Evolutionary conservation across 1,284 basidiomycete genomes (phyloP).

Genomic region (Inonotus hispidus): DNA sequence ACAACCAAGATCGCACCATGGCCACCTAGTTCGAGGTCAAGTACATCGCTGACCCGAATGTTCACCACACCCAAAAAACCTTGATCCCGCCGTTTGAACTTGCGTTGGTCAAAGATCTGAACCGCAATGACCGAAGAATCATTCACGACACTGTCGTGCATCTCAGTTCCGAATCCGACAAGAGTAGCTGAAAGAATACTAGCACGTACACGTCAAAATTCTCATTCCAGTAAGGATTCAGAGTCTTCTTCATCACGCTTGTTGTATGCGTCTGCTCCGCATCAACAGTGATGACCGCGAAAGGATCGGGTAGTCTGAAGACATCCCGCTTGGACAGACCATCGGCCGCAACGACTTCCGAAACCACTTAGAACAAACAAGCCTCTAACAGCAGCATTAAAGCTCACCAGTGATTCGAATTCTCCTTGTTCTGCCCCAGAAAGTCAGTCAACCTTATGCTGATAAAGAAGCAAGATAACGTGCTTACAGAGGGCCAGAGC

Average conservation of each 20-base stretch:
- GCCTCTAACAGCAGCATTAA: background rate
- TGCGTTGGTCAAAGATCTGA: constrained; percentile 96
- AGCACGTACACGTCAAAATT: constrained; percentile 76
- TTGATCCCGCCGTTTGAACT: constrained; percentile 94
- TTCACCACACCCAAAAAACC: constrained; percentile 95
- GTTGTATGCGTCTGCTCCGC: constrained; percentile 93
- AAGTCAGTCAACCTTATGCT: background rate
- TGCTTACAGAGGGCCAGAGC: constrained; percentile 15
- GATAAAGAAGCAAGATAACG: constrained; percentile 16
- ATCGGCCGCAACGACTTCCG: constrained; percentile 82
- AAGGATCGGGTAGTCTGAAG: constrained; percentile 89
- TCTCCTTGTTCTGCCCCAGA: constrained; percentile 43
- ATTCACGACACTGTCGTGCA: constrained; percentile 63
- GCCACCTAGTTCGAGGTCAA: constrained; percentile 85
- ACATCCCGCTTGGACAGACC: constrained; percentile 87
- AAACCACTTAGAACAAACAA: background rate
- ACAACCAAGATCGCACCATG: constrained; percentile 57
- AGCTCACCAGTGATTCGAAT: constrained; percentile 49
- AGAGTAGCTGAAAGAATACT: background rate
- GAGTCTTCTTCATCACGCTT: constrained; percentile 82
- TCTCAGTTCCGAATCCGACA: constrained; percentile 14
- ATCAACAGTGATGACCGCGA: constrained; percentile 92
- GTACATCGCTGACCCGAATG: constrained; percentile 82
- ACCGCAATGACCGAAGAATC: constrained; percentile 90
- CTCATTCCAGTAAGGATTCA: constrained; percentile 94